Percentiles rank a stretch among this genome's conserved stretches.
Evolutionary conservation across 768 basidiomycete species (phyloP).

Genomic region (Phlebiopsis gigantea): DNA sequence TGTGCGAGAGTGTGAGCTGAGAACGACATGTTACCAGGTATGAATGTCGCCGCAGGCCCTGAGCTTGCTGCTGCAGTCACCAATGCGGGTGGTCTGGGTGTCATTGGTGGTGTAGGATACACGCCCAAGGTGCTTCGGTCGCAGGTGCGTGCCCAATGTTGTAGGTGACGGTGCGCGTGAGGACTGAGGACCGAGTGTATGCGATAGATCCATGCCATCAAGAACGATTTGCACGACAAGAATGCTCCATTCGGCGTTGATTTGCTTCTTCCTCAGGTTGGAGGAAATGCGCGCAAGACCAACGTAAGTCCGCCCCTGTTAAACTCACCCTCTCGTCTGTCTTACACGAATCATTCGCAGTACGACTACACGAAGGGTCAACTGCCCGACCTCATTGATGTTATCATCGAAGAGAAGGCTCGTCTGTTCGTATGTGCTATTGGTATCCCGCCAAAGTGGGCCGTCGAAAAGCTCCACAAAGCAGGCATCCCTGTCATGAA

Average conservation of each 20-base stretch:
- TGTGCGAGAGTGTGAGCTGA: neutral
- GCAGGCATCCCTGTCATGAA: slow-evolving; percentile 90
- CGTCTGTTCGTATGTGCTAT: slow-evolving; percentile 88
- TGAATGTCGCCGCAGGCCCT: slow-evolving; percentile 67
- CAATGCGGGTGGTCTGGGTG: slow-evolving; percentile 89
- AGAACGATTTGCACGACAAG: slow-evolving; percentile 66
- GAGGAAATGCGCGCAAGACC: slow-evolving; percentile 84
- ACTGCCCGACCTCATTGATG: slow-evolving; percentile 76
- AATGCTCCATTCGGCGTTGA: slow-evolving; percentile 89
- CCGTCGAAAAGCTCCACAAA: slow-evolving; percentile 76
- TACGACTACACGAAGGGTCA: slow-evolving; percentile 89
- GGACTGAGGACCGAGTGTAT: no score
- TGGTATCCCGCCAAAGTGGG: slow-evolving; percentile 78
- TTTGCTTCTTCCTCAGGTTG: slow-evolving; percentile 81
- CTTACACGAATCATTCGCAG: slow-evolving; percentile 28
- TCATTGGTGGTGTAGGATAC: slow-evolving; percentile 87
- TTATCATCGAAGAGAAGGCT: slow-evolving; percentile 89
- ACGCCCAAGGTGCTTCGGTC: slow-evolving; percentile 75
- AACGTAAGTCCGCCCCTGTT: slow-evolving; percentile 48
- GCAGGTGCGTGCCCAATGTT: slow-evolving; percentile 47
- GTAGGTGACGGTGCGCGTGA: no score
- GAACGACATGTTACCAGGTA: slow-evolving; percentile 33
- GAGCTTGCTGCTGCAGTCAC: slow-evolving; percentile 92
- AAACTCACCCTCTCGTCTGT: neutral
- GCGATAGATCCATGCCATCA: slow-evolving; percentile 62